Evolutionary conservation across 192 early-diverging fungal genomes (phyloP).

Genomic region (Backusella westeae): DNA sequence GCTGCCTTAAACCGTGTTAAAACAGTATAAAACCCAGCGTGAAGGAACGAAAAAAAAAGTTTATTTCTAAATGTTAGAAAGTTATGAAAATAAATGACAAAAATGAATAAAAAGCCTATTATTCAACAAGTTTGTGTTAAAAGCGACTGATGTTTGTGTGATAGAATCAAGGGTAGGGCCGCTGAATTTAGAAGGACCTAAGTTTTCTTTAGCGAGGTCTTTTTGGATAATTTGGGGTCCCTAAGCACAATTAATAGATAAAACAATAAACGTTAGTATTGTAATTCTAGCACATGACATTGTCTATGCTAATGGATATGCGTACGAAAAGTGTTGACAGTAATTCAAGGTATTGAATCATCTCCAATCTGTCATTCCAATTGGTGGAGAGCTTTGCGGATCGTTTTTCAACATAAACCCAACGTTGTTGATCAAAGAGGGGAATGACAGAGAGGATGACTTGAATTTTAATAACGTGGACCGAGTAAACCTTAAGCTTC

Average conservation of each 20-base stretch:
- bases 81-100: too few relatives aligned
- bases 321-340: slow-evolving; percentile 5
- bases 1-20: too few relatives aligned
- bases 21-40: too few relatives aligned
- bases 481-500: slow-evolving; percentile 9
- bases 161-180: too few relatives aligned
- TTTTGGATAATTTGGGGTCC: neutral
- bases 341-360: slow-evolving; percentile 5
- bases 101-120: too few relatives aligned
- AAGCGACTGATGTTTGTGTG: too few relatives aligned
- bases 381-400: neutral
- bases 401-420: neutral
- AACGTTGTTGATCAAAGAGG: slow-evolving; percentile 2
- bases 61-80: too few relatives aligned
- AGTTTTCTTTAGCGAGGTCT: neutral
- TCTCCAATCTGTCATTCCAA: neutral
- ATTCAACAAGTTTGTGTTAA: too few relatives aligned
- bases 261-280: neutral
- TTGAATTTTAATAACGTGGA: neutral
- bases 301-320: neutral
- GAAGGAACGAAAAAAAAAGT: too few relatives aligned
- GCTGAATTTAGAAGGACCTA: neutral
- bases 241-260: neutral
- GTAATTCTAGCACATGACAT: neutral
- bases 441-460: neutral